Conservation (phyloP, 2,329 filamentous ascomycete species). For the Cladosporium sp. region DNA sequence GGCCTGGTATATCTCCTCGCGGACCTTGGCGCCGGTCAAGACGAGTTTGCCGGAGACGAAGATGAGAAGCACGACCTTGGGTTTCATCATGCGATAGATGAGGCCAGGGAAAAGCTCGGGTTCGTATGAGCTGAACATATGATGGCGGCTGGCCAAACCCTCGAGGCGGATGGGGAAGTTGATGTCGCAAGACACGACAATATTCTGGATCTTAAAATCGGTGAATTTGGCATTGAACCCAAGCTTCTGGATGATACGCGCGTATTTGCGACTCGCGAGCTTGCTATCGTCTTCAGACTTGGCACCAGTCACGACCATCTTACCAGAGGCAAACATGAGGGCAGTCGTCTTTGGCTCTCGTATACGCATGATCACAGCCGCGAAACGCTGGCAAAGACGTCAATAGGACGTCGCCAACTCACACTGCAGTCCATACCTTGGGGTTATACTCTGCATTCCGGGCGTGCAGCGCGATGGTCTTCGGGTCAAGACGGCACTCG, state of each 20-base stretch:
- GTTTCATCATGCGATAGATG: slow-evolving; percentile 99
- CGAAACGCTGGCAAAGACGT: slow-evolving; percentile 72
- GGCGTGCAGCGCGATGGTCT: slow-evolving; percentile 97
- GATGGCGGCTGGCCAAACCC: slow-evolving; percentile 91
- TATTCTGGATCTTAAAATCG: slow-evolving; percentile 99
- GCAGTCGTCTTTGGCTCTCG: slow-evolving; percentile 98
- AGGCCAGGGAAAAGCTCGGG: slow-evolving; percentile 97
- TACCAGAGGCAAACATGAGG: slow-evolving; percentile 94
- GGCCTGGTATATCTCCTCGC: slow-evolving; percentile 95
- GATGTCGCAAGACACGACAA: slow-evolving; percentile 97
- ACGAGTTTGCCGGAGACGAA: slow-evolving; percentile 99
- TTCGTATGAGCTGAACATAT: slow-evolving; percentile 99
- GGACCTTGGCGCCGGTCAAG: slow-evolving; percentile 92
- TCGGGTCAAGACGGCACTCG: slow-evolving; percentile 92
- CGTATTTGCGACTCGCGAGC: slow-evolving; percentile 94
- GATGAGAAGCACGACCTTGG: slow-evolving; percentile 95
- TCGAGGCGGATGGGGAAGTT: slow-evolving; percentile 98
- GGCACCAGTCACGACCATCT: slow-evolving; percentile 98
- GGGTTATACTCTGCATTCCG: slow-evolving; percentile 98
- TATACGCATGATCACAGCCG: slow-evolving; percentile 99
- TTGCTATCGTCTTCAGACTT: slow-evolving; percentile 98
- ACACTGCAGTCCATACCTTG: slow-evolving; percentile 66
- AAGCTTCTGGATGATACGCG: slow-evolving; percentile 98
- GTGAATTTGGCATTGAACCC: slow-evolving; percentile 99
- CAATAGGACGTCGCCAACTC: slow-evolving; percentile 45